Evolutionary conservation across 495 filamentous ascomycete genomes (phyloP).

Genomic region (Bacidia gigantensis): DNA sequence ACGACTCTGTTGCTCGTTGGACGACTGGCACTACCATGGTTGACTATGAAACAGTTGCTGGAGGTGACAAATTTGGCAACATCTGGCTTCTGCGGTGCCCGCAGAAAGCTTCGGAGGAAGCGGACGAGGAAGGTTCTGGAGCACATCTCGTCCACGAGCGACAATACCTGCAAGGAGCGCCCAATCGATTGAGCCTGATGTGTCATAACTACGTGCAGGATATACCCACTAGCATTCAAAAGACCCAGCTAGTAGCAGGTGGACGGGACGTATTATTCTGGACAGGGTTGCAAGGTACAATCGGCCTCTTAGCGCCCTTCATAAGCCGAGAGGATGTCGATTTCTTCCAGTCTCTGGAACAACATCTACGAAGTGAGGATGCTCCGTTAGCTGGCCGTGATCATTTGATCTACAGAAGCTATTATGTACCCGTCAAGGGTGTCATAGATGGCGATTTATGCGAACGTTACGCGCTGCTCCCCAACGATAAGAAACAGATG

Average conservation of each 20-base stretch:
- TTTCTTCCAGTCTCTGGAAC: conserved; percentile 90
- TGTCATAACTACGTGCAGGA: conserved; percentile 83
- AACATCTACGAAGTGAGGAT: conserved; percentile 69
- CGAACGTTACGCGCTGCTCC: conserved; percentile 71
- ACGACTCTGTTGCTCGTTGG: conserved; percentile 80
- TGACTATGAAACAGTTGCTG: conserved; percentile 91
- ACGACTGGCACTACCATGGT: conserved; percentile 82
- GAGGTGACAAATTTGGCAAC: conserved; percentile 96
- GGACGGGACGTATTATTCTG: conserved; percentile 85
- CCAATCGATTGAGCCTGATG: conserved; percentile 71
- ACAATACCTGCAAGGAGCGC: conserved; percentile 75
- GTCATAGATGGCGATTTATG: conserved; percentile 97
- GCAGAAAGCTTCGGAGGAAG: conserved; percentile 68
- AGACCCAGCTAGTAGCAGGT: conserved; percentile 79
- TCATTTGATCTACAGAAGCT: conserved; percentile 86
- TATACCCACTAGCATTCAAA: conserved; percentile 79
- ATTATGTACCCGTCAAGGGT: conserved; percentile 95
- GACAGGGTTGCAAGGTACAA: conserved; percentile 85
- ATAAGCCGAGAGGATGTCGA: conserved; percentile 82
- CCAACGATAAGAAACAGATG: conserved; percentile 80
- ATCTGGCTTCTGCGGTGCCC: conserved; percentile 85
- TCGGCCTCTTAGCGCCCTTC: conserved; percentile 87
- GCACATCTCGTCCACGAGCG: conserved; percentile 79
- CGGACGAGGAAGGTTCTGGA: conserved; percentile 84
- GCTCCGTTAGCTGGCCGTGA: conserved; percentile 81